These are phyloP conservation scores for Berberis vulgaris DNA, from an alignment of 164 flowering plant genomes.

Conservation along the genomic window DNA sequence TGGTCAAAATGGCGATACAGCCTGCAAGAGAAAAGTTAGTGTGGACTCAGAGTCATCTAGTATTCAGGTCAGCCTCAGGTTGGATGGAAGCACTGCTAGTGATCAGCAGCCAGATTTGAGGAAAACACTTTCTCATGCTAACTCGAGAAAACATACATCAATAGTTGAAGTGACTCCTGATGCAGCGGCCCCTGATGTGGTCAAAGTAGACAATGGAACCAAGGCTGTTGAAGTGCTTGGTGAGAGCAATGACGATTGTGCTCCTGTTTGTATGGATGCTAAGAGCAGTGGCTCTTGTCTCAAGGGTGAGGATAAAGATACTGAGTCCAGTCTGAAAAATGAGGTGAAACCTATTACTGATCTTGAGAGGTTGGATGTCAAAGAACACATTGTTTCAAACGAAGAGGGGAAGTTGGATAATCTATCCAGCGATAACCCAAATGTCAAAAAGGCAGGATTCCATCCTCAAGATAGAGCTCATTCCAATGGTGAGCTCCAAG, in stretches of 20 bases:
- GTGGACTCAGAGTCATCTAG: conserved; percentile 60
- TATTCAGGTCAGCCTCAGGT: conserved; percentile 26
- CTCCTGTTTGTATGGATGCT: conserved; percentile 13
- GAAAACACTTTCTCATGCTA: conserved; percentile 31
- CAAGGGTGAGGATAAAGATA: conserved; percentile 27
- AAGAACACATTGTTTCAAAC: conserved; percentile 14
- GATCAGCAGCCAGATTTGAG: conserved; percentile 25
- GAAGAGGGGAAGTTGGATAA: conserved; percentile 19
- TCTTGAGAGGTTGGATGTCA: conserved; percentile 17
- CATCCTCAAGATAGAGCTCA: conserved; percentile 17
- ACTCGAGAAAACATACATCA: conserved; percentile 19
- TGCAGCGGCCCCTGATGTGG: conserved; percentile 11
- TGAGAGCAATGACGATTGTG: conserved; percentile 12
- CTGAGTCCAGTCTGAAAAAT: conserved; percentile 19
- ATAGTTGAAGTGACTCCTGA: conserved; percentile 18
- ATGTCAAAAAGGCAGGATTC: conserved; percentile 12
- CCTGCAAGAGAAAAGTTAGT: conserved; percentile 21
- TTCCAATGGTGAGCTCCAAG: conserved; percentile 21
- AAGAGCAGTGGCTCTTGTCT: conserved; percentile 18
- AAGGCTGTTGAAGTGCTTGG: conserved; percentile 21
- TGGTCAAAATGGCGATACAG: conserved; percentile 22
- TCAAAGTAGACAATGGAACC: conserved; percentile 24
- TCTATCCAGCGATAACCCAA: conserved; percentile 11
- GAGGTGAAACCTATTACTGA: conserved; percentile 18
- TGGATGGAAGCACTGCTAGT: conserved; percentile 37